Base-by-base conservation (phyloP, 768 basidiomycete species). In the Mycena amicta region DNA sequence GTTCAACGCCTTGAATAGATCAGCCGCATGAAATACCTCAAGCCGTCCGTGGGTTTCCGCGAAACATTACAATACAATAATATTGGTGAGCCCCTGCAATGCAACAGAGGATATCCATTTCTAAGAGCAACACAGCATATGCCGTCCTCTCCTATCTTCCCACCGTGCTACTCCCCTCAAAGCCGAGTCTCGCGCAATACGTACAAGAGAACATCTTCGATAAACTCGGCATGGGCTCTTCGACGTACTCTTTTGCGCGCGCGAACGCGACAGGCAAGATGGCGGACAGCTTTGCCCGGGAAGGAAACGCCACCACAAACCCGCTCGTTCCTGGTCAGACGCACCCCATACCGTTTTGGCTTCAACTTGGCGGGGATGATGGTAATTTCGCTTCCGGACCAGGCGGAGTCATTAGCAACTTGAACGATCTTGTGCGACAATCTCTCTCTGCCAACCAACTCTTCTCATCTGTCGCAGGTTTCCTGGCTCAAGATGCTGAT, bases 141-240 rank as follows among this genome's bases (percentile, higher is more conserved):
- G 59, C 54, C 2, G 49, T 68, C 2, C 50, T 74, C 15, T 71
- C 72, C 0, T 69, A 68, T 50, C 55, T 75, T 20, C 72, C 70
- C 0, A 66, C 71, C 1, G 55, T 54, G 1, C 62, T 73, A 28
- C 60, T 69, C 8, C 67, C 68, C 3, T 68, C 67, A 13, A 67
- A 68, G 33, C 61, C 63, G 1, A 61, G 69, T 4, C 66, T 72
- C 43, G 65, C 68, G 11, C 63, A 62, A n/a, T 74, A 71, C 64
- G 72, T 73, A 41, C 66, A 70, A 43, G 59, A 71, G 23, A 62
- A 71, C 40, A 72, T 74, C 22, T 66, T 74, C 11, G 67, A 67
- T 4, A 67, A 67, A 12, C 65, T 74, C 0, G 69, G 70, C 1
- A 53, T 74, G 59, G 62, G 55, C 1, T 65, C 67, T 11, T 69